These are phyloP conservation scores for Termitomyces eurrhizus DNA, from an alignment of 768 basidiomycete species.

Conservation along the genomic window DNA sequence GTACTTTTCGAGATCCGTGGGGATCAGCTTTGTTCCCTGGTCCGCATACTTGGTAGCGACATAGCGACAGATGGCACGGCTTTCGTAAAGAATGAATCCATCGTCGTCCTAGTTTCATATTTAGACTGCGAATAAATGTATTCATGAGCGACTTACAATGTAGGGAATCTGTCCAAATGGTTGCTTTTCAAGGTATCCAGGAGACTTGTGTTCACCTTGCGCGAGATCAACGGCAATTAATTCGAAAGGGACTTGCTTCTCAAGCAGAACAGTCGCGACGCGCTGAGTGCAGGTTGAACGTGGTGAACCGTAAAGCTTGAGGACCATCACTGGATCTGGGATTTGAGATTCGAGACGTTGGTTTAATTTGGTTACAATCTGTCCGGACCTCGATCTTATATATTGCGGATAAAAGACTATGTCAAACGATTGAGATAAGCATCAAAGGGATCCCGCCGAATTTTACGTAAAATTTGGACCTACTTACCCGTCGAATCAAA, in stretches of 20 bases:
- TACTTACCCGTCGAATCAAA: no score
- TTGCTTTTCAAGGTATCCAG: conserved; percentile 34
- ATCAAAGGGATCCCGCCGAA: neutral
- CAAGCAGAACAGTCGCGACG: conserved; percentile 38
- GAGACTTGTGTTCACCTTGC: conserved; percentile 37
- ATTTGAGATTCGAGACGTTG: neutral
- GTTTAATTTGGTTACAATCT: neutral
- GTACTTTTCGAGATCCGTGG: conserved; percentile 31
- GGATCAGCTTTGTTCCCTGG: conserved; percentile 50
- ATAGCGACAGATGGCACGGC: conserved; percentile 50
- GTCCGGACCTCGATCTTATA: neutral
- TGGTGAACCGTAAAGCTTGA: conserved; percentile 39
- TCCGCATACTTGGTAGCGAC: conserved; percentile 42
- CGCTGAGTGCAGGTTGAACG: conserved; percentile 44
- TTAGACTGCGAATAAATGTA: neutral
- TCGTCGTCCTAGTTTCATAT: conserved; percentile 15
- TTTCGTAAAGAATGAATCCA: conserved; percentile 30
- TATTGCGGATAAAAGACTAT: neutral
- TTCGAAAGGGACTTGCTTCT: conserved; percentile 47
- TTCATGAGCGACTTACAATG: conserved; percentile 19
- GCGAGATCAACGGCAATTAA: conserved; percentile 35
- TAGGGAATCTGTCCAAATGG: conserved; percentile 47
- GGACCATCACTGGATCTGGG: conserved; percentile 29
- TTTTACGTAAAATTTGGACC: neutral
- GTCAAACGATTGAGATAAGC: neutral